Conservation (phyloP, 2,329 filamentous ascomycete genomes). For the Byssochlamys sp. region DNA sequence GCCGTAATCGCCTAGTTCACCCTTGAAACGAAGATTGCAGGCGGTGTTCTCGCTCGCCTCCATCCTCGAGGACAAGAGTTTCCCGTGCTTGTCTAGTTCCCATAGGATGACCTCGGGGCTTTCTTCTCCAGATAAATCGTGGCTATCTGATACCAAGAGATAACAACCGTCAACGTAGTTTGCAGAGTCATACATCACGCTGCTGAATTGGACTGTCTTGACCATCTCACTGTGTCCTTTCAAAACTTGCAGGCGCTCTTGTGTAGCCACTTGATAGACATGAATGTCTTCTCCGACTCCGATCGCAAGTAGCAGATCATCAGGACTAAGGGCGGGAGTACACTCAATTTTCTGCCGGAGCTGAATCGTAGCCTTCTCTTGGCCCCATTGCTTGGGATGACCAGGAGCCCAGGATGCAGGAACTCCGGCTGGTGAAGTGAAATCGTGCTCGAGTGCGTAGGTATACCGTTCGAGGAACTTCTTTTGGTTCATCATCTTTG, state of each 20-base stretch:
- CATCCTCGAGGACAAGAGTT: background rate
- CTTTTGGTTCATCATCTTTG: background rate
- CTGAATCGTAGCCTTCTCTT: background rate
- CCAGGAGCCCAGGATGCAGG: background rate
- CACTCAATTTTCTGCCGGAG: background rate
- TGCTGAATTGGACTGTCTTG: background rate
- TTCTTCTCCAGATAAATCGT: too few relatives aligned
- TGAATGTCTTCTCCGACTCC: background rate
- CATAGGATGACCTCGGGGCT: background rate
- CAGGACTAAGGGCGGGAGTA: background rate
- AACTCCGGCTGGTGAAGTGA: background rate
- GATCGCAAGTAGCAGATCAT: background rate
- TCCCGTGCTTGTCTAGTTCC: background rate
- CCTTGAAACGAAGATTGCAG: background rate
- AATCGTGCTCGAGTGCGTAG: background rate
- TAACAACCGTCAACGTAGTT: too few relatives aligned
- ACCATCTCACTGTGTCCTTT: background rate
- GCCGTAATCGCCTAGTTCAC: background rate
- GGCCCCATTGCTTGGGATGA: slow-evolving; percentile 1
- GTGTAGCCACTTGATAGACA: background rate
- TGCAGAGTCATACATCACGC: too few relatives aligned
- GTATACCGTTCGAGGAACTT: slow-evolving; percentile 1
- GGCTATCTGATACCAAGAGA: background rate
- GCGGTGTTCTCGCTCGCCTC: background rate
- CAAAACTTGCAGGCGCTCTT: background rate